Conservation (phyloP, 139 green algal species). For the Coelastrella sp. region DNA sequence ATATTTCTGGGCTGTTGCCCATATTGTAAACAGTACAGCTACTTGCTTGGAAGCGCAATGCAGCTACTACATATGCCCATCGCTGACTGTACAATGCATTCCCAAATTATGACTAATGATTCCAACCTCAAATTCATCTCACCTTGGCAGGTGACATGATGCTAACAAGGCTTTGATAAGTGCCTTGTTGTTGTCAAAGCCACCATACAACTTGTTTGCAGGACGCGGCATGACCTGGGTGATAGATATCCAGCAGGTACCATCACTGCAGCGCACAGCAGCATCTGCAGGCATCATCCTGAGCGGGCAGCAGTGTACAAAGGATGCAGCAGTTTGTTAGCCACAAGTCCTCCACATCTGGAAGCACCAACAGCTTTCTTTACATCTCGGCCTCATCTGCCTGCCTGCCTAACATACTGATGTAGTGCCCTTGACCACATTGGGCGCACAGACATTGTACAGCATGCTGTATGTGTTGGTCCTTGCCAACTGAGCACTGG, state of each 20-base stretch:
- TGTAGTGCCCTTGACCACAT: too few species aligned
- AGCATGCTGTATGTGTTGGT: too few species aligned
- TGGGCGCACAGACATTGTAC: neutral
- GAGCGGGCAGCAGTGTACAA: neutral
- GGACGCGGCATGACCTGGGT: conserved; percentile 31
- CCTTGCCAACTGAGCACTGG: too few species aligned
- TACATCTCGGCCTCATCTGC: neutral
- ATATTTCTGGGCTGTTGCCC: too few species aligned
- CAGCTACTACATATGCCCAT: too few species aligned
- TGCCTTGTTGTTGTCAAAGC: neutral
- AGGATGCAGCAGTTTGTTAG: neutral
- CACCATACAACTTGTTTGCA: conserved; percentile 41
- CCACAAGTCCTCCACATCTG: neutral
- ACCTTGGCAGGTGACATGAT: conserved; percentile 41
- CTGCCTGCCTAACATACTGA: neutral
- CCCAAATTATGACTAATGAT: too few species aligned
- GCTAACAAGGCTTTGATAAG: conserved; percentile 33
- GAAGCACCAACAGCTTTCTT: neutral
- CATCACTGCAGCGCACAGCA: conserved; percentile 8
- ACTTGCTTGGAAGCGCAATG: too few species aligned
- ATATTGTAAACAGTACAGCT: too few species aligned
- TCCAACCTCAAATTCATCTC: too few species aligned
- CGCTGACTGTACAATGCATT: too few species aligned
- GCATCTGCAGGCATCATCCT: conserved; percentile 14
- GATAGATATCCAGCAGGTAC: conserved; percentile 38